A percentile compares a stretch with the other conserved stretches of the same genome.
phyloP scores from a whole-genome alignment of 2,329 filamentous ascomycete genomes.

The Aspergillus sclerotialis region DNA sequence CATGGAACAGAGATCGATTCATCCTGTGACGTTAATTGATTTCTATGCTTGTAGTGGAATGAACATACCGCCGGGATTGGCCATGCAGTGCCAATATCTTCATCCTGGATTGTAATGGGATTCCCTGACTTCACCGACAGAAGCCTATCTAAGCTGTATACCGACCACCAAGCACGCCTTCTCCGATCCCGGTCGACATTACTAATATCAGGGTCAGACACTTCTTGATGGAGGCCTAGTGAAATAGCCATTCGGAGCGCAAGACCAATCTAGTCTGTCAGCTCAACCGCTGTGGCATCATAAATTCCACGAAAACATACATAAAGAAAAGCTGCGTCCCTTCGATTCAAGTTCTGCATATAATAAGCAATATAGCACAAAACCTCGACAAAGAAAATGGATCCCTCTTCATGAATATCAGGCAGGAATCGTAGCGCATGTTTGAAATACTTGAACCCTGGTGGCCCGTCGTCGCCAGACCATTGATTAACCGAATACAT shows the following conservation, averaged over 20 bases:
- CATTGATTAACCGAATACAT: constrained; percentile 54
- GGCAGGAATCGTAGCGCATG: constrained; percentile 47
- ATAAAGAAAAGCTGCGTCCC: constrained; percentile 50
- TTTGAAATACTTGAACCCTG: constrained; percentile 51
- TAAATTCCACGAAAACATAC: constrained; percentile 16
- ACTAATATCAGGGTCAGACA: constrained; percentile 33
- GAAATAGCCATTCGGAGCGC: constrained; percentile 53
- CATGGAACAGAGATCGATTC: constrained; percentile 23
- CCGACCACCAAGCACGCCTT: constrained; percentile 50
- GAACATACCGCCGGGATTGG: constrained; percentile 22
- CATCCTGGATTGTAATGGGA: constrained; percentile 49
- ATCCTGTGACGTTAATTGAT: constrained; percentile 7
- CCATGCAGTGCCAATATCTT: constrained; percentile 44
- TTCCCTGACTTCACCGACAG: constrained; percentile 50
- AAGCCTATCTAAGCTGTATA: constrained; percentile 50
- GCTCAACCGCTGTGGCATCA: background rate
- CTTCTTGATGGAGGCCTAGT: constrained; percentile 43
- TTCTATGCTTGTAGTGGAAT: background rate
- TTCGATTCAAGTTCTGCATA: constrained; percentile 51
- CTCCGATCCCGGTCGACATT: constrained; percentile 42
- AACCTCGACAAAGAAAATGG: constrained; percentile 49
- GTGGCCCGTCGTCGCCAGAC: constrained; percentile 46
- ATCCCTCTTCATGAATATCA: constrained; percentile 50
- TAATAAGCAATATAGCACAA: constrained; percentile 51
- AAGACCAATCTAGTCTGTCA: constrained; percentile 37